Evolutionary conservation across 2,329 filamentous ascomycete species (phyloP).

Genomic region (Diaporthe destruens): DNA sequence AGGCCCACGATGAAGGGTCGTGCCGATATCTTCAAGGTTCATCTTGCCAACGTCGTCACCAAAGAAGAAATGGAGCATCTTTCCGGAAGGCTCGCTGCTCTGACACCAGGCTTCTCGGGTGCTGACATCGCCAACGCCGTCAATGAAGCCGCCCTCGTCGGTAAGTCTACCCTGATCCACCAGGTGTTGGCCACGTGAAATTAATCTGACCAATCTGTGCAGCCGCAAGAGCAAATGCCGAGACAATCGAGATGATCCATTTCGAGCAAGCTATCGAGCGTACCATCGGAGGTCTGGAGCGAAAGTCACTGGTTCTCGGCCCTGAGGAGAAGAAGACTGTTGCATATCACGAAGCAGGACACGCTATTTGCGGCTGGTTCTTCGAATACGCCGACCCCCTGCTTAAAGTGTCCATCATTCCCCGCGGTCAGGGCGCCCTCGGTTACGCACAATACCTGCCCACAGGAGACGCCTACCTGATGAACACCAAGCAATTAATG

Average conservation of each 20-base stretch:
- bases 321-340: constrained; percentile 87
- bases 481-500: constrained; percentile 96
- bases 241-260: constrained; percentile 86
- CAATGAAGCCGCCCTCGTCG: constrained; percentile 96
- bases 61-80: constrained; percentile 90
- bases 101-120: constrained; percentile 96
- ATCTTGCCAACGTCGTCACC: constrained; percentile 94
- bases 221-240: constrained; percentile 88
- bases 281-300: constrained; percentile 95
- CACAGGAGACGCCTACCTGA: constrained; percentile 89
- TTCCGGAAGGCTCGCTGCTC: constrained; percentile 86
- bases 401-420: constrained; percentile 98
- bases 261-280: constrained; percentile 99
- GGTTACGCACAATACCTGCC: constrained; percentile 99
- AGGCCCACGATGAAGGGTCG: constrained; percentile 96
- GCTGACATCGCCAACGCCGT: constrained; percentile 99
- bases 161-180: constrained; percentile 64
- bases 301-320: constrained; percentile 94
- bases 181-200: neutral
- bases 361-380: constrained; percentile 99
- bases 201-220: constrained; percentile 28
- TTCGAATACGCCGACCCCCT: constrained; percentile 96
- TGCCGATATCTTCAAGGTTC: constrained; percentile 95
- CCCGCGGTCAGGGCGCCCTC: constrained; percentile 90
- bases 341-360: constrained; percentile 80